Base-by-base conservation (phyloP, 139 green algal genomes). In the Spirogloea muscicola region DNA sequence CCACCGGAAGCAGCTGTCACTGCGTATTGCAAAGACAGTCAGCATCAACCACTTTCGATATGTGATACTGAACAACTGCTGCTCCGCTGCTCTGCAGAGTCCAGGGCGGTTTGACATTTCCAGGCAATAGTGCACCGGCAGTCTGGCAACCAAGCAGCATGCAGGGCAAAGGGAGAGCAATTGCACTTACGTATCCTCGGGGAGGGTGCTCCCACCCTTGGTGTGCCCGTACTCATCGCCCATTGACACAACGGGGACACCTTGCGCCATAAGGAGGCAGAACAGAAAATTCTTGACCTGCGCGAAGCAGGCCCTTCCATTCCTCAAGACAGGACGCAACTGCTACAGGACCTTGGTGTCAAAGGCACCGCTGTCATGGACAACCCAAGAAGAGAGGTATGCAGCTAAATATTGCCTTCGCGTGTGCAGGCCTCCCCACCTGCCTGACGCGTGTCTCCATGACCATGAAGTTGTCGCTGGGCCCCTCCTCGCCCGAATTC, bases 141-240 rank as follows among this genome's bases (percentile, higher is more conserved):
- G n/a, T n/a, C n/a, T n/a, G n/a, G n/a, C n/a, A n/a, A n/a, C n/a
- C n/a, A n/a, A n/a, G n/a, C 44, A 25, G 13, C 13, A 25, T 16
- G 44, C 44, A 52, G 42, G 13, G 39, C 9, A 7, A 29, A 40
- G 57, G 44, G 16, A 52, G 16, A 52, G 44, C 44, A 52, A 27
- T 13, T 52, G 44, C 44, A 16, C 44, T 52, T 52, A 97, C 91
- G 69, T 98, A 92, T 3, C 93, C 92, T 98, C 96, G 83, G 87
- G 95, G 89, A 97, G 96, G 86, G 96, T 97, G 88, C 97, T 98
- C 49, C 94, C 94, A 9, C 79, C n/a, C 25, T 90, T 88, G 5
- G 85, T 91, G 42, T 92, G 82, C 16, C 63, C 83, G 51, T 92
- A 89, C 86, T 98, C 93, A 77, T 97, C 92, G 36, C 84, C 84